These are phyloP conservation scores for Lunularia cruciata DNA, from an alignment of 225 moss, liverwort and hornwort genomes.

Conservation along the genomic window DNA sequence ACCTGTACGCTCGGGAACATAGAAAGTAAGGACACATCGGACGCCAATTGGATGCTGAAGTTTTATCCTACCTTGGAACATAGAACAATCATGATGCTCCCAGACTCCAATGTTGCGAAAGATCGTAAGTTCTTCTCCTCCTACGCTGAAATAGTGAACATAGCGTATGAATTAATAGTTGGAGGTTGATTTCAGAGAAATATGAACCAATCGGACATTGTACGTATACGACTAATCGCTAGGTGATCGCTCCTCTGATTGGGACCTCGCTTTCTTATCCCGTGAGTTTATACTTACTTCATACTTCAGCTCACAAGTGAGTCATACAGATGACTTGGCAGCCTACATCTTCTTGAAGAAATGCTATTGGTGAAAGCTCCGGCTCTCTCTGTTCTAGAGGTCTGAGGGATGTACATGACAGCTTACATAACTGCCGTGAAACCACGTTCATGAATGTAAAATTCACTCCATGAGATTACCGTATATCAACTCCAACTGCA, in stretches of 20 bases:
- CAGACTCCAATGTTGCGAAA: not conserved
- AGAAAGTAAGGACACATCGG: too few relatives aligned
- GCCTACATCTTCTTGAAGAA: too few relatives aligned
- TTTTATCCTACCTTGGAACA: not conserved
- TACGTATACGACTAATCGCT: not conserved
- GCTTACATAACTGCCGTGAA: too few relatives aligned
- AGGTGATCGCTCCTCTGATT: too few relatives aligned
- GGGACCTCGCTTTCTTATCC: not conserved
- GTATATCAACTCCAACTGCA: too few relatives aligned
- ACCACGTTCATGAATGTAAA: too few relatives aligned
- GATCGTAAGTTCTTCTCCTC: conserved; percentile 11
- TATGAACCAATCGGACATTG: not conserved
- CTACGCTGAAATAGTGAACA: not conserved
- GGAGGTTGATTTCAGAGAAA: not conserved
- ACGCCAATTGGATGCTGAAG: conserved; percentile 10
- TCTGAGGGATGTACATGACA: too few relatives aligned
- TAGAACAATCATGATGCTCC: conserved; percentile 4
- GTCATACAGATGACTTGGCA: too few relatives aligned
- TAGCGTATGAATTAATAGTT: not conserved
- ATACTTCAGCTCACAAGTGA: not conserved
- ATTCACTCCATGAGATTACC: too few relatives aligned
- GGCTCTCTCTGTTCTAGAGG: too few relatives aligned
- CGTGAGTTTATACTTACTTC: not conserved
- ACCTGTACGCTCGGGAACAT: too few relatives aligned
- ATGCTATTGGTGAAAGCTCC: too few relatives aligned